Base-by-base conservation (phyloP, 2,329 filamentous ascomycete species). In the Zymoseptoria brevis region DNA sequence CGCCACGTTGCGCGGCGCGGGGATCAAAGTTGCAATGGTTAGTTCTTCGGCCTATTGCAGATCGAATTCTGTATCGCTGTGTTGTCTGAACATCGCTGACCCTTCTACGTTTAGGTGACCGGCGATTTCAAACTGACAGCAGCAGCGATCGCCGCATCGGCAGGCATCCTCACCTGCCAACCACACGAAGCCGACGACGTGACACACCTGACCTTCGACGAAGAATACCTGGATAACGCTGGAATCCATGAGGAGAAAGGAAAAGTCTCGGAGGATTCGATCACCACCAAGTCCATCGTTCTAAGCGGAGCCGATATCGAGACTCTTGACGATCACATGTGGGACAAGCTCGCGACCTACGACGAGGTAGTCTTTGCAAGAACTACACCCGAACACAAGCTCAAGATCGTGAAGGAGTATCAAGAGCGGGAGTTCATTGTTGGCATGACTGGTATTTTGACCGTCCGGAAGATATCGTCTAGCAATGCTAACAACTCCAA, bases 101-200 rank as follows among this genome's bases (percentile, higher is more conserved):
- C 22, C 22, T 24, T 24, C 22, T 24, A 24, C 22, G 22, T 24
- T 24, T 24, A 24, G 22, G 22, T 24, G 22, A 24, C 22, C 1
- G 87, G 88, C 8, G 88, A 92, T 68, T 90, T 88, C 69, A 85
- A 86, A 24, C 79, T 90, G 16, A 92, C 88, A 0, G 88, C 88
- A 0, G 79, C 84, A 62, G 86, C 87, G 1, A 90, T 92, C 62
- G 87, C 88, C 0, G 78, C 81, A 2, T 83, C 90, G 57, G 89
- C 87, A 60, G 86, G 87, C 8, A 90, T 90, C 68, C 80, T 91
- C 56, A 87, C 79, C 1, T 79, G 78, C 50, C 75, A 76, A 0
- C 70, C 74, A 1, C 70, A 74, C 1, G 66, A 75, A 1, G 77
- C 87, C 3, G 81, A 88, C 61, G 75, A 80, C 48, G 74, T 83